Percentiles rank a stretch among this genome's conserved stretches.
These are phyloP conservation scores for Malus orientalis DNA, from an alignment of 306 rosid species.

Conservation along the genomic window DNA sequence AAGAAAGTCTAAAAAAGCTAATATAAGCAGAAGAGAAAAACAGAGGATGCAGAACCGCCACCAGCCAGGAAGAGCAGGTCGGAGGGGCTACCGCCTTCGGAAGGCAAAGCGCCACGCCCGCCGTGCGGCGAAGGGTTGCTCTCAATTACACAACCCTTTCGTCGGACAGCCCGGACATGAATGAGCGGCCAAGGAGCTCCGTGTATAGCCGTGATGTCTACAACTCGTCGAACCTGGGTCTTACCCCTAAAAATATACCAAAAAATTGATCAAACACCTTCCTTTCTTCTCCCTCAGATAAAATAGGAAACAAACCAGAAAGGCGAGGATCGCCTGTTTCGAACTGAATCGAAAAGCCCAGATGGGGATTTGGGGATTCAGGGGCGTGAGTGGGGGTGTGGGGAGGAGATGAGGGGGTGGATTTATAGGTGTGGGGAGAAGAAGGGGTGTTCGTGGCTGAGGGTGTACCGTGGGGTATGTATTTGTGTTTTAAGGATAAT, in stretches of 20 bases:
- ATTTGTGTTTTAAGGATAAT: not conserved
- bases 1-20: not conserved
- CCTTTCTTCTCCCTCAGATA: not conserved
- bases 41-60: constrained; percentile 42
- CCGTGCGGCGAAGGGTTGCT: constrained; percentile 99
- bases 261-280: not conserved
- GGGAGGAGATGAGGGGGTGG: not conserved
- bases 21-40: not conserved
- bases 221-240: constrained; percentile 68
- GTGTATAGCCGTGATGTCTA: constrained; percentile 96
- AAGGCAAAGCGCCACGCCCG: constrained; percentile 99
- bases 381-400: not conserved
- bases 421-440: constrained; percentile 15
- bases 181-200: constrained; percentile 45
- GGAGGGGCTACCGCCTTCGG: constrained; percentile 98
- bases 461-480: constrained; percentile 12
- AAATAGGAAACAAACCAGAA: not conserved
- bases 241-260: constrained; percentile 36
- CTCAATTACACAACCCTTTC: constrained; percentile 58
- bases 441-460: constrained; percentile 21
- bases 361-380: not conserved
- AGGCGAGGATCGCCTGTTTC: not conserved
- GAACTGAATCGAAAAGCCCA: not conserved
- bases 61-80: constrained; percentile 98
- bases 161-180: constrained; percentile 82